These are phyloP conservation scores for Senna tora DNA, from an alignment of 306 rosid genomes.

Conservation along the genomic window DNA sequence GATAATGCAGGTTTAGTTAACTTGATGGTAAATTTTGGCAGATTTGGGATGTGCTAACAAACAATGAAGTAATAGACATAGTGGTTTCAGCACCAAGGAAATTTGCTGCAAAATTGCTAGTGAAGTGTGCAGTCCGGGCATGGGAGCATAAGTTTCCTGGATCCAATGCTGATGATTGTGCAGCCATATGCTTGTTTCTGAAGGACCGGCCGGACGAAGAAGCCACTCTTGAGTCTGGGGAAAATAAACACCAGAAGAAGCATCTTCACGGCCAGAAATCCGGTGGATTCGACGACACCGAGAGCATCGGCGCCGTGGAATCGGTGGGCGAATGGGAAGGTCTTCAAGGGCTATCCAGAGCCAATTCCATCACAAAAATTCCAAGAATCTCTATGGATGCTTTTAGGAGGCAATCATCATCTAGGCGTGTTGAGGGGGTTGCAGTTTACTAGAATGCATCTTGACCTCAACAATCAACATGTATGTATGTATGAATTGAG, in stretches of 20 bases:
- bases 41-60: constrained; percentile 91
- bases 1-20: no score
- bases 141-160: constrained; percentile 71
- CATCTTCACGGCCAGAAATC: constrained; percentile 41
- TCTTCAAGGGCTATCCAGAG: constrained; percentile 54
- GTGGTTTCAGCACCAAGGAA: constrained; percentile 71
- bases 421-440: constrained; percentile 38
- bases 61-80: constrained; percentile 71
- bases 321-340: constrained; percentile 52
- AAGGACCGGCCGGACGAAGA: constrained; percentile 42
- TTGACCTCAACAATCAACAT: background rate
- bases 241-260: constrained; percentile 31
- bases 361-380: constrained; percentile 49
- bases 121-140: constrained; percentile 62
- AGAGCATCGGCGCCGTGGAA: constrained; percentile 9
- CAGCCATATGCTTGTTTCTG: constrained; percentile 72
- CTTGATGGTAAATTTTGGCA: constrained; percentile 31
- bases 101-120: constrained; percentile 72
- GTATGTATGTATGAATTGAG: no score
- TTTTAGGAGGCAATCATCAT: constrained; percentile 40
- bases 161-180: constrained; percentile 70
- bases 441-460: constrained; percentile 20
- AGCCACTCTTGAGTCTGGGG: no score
- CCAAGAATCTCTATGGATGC: constrained; percentile 42
- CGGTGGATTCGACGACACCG: constrained; percentile 34